Conservation (phyloP, 768 basidiomycete genomes). For the Pholiota conissans region DNA sequence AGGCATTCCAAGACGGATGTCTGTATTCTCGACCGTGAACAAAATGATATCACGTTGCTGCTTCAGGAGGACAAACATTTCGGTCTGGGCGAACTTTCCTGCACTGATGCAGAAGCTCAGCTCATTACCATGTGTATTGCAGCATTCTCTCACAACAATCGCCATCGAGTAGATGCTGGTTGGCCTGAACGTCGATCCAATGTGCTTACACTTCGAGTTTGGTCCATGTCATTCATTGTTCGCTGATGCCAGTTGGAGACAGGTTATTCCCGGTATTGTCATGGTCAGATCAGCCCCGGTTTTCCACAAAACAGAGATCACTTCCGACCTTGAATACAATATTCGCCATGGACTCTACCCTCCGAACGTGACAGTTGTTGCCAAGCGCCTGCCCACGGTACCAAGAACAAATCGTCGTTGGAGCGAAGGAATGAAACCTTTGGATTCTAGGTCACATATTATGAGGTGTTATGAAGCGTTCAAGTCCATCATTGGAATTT, state of each 20-base stretch:
- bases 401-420: slow-evolving; percentile 19
- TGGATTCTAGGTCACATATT: slow-evolving; percentile 26
- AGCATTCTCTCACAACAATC: slow-evolving; percentile 22
- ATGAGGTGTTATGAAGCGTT: slow-evolving; percentile 33
- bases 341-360: slow-evolving; percentile 19
- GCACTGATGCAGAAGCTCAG: slow-evolving; percentile 19
- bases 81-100: background rate
- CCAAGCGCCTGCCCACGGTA: slow-evolving; percentile 13
- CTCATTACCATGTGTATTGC: slow-evolving; percentile 25
- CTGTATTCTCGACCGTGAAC: slow-evolving; percentile 26
- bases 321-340: slow-evolving; percentile 13
- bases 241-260: background rate
- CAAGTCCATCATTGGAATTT: slow-evolving; percentile 17
- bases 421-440: slow-evolving; percentile 31
- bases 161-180: slow-evolving; percentile 1
- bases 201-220: background rate
- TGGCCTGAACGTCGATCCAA: slow-evolving; percentile 1
- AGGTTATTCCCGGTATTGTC: slow-evolving; percentile 30
- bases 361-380: slow-evolving; percentile 15
- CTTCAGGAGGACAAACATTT: slow-evolving; percentile 26
- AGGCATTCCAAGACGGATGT: slow-evolving; percentile 27
- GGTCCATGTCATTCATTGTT: background rate
- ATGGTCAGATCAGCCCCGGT: slow-evolving; percentile 28
- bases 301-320: slow-evolving; percentile 33
- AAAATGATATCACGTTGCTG: slow-evolving; percentile 24